Evolutionary conservation across 2,329 filamentous ascomycete genomes (phyloP).

Genomic region (Talaromyces verruculosus): DNA sequence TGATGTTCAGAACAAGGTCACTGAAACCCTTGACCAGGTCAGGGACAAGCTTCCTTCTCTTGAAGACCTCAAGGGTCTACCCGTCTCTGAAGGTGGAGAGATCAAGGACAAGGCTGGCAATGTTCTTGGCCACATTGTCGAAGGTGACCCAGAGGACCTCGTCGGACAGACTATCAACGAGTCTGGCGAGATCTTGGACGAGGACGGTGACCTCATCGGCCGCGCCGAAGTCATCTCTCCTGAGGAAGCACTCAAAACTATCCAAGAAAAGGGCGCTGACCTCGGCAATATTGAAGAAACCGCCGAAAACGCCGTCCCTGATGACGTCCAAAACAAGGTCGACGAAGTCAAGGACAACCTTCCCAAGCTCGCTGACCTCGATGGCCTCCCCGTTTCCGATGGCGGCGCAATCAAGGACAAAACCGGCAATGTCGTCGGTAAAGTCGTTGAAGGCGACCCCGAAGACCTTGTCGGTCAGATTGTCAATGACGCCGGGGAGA

Average conservation of each 20-base stretch:
- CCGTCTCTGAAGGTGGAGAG: slow-evolving; percentile 55
- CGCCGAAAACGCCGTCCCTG: background rate
- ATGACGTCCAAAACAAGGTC: slow-evolving; percentile 27
- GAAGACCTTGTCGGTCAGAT: slow-evolving; percentile 42
- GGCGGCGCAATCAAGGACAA: slow-evolving; percentile 55
- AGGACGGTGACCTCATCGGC: slow-evolving; percentile 40
- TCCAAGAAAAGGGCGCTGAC: slow-evolving; percentile 29
- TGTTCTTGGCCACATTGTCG: slow-evolving; percentile 40
- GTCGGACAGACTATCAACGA: slow-evolving; percentile 44
- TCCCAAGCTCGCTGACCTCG: slow-evolving; percentile 37
- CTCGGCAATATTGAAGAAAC: slow-evolving; percentile 28
- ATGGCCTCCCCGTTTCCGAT: slow-evolving; percentile 49
- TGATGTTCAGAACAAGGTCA: slow-evolving; percentile 32
- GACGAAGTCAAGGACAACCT: slow-evolving; percentile 38
- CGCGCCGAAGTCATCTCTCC: slow-evolving; percentile 23
- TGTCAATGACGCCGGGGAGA: slow-evolving; percentile 38
- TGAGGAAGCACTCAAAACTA: slow-evolving; percentile 20
- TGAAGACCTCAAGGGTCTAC: slow-evolving; percentile 37
- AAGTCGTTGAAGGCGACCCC: slow-evolving; percentile 43
- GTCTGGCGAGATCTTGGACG: slow-evolving; percentile 42
- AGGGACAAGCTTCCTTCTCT: slow-evolving; percentile 37
- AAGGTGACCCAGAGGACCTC: slow-evolving; percentile 43
- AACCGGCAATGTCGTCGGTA: slow-evolving; percentile 37
- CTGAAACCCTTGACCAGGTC: slow-evolving; percentile 41
- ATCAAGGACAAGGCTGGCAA: slow-evolving; percentile 50